Conservation (phyloP, 805 yeast genomes). For the Lipomyces chichibuensis region DNA sequence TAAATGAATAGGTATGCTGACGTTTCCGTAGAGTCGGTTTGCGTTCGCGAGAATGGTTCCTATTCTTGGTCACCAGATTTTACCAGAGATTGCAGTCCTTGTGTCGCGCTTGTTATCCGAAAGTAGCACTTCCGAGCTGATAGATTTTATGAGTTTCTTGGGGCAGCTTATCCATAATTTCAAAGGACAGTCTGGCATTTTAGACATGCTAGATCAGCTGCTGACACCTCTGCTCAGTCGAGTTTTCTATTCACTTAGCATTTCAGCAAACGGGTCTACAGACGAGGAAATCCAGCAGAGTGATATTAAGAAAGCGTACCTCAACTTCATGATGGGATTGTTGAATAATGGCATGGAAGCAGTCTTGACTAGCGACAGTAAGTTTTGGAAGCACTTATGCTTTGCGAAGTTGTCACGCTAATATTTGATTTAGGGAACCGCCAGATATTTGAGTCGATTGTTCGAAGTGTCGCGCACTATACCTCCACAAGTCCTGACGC, state of each 20-base stretch:
- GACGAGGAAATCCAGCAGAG: slow-evolving; percentile 68
- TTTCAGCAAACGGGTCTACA: slow-evolving; percentile 49
- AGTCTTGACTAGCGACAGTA: slow-evolving; percentile 69
- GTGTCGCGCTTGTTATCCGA: slow-evolving; percentile 67
- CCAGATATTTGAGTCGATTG: slow-evolving; percentile 23
- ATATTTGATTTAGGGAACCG: slow-evolving; percentile 35
- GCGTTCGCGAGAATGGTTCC: slow-evolving; percentile 87
- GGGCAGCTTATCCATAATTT: slow-evolving; percentile 86
- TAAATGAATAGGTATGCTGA: background rate
- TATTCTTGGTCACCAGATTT: slow-evolving; percentile 58
- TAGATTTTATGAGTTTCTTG: slow-evolving; percentile 80
- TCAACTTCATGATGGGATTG: slow-evolving; percentile 68
- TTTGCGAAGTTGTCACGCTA: background rate
- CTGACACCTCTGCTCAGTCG: slow-evolving; percentile 67
- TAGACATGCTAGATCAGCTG: slow-evolving; percentile 71
- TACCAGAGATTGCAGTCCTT: slow-evolving; percentile 65
- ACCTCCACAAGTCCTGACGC: slow-evolving; percentile 26
- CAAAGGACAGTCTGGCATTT: slow-evolving; percentile 63
- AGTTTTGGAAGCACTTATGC: slow-evolving; percentile 41
- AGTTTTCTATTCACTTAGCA: slow-evolving; percentile 29
- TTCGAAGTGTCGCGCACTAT: slow-evolving; percentile 33
- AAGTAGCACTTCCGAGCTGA: slow-evolving; percentile 59
- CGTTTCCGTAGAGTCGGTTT: slow-evolving; percentile 52
- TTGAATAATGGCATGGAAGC: slow-evolving; percentile 79
- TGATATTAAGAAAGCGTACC: slow-evolving; percentile 67